Evolutionary conservation across 768 basidiomycete species (phyloP).

Genomic region (Serendipita sp.): DNA sequence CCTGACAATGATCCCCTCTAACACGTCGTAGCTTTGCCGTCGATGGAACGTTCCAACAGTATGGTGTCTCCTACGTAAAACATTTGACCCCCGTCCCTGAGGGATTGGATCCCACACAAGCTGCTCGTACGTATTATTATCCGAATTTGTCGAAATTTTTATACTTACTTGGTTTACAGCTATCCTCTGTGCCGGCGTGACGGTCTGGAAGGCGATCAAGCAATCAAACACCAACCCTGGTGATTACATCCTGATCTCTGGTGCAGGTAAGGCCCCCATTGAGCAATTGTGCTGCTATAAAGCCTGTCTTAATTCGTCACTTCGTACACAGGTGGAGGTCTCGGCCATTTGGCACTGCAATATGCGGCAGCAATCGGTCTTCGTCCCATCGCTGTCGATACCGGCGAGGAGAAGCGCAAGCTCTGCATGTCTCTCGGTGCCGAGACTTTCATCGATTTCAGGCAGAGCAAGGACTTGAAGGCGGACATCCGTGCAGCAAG

Average conservation of each 20-base stretch:
- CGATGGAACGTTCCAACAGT: conserved; percentile 51
- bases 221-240: conserved; percentile 45
- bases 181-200: conserved; percentile 31
- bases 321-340: conserved; percentile 34
- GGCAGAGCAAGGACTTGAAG: conserved; percentile 45
- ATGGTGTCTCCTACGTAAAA: conserved; percentile 47
- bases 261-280: conserved; percentile 30
- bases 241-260: conserved; percentile 62
- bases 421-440: conserved; percentile 48
- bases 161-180: neutral
- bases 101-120: conserved; percentile 31
- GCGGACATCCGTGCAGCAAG: conserved; percentile 45
- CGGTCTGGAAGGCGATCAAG: conserved; percentile 76
- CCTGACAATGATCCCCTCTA: neutral
- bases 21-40: conserved; percentile 23
- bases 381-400: conserved; percentile 68
- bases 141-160: conserved; percentile 1
- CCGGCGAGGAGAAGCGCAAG: conserved; percentile 53
- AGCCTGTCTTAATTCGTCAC: neutral
- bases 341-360: conserved; percentile 73
- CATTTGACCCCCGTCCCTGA: conserved; percentile 72
- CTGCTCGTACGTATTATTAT: conserved; percentile 34
- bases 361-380: conserved; percentile 67
- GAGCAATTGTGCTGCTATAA: conserved; percentile 10
- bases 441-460: conserved; percentile 69